A percentile compares a stretch with the other conserved stretches of the same genome.
These are phyloP conservation scores for Talaromyces verruculosus DNA, from an alignment of 2,329 filamentous ascomycete genomes.

Conservation along the genomic window DNA sequence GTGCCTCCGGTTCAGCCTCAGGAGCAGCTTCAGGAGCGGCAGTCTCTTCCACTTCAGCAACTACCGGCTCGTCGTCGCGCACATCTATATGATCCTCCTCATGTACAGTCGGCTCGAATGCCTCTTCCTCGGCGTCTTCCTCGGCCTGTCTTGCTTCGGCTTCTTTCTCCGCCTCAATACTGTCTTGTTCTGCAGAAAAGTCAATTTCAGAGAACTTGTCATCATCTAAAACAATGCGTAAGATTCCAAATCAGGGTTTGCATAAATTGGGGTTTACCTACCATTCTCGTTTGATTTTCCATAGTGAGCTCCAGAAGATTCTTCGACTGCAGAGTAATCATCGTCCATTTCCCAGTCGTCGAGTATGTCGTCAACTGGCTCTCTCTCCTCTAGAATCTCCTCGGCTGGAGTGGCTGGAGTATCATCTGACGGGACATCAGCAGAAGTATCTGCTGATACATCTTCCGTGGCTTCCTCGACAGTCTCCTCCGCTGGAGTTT, in stretches of 20 bases:
- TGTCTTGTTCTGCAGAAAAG: slow-evolving; percentile 31
- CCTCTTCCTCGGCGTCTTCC: slow-evolving; percentile 33
- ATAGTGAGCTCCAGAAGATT: slow-evolving; percentile 11
- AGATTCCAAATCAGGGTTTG: slow-evolving; percentile 29
- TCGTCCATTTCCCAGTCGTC: slow-evolving; percentile 20
- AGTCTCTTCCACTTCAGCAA: slow-evolving; percentile 8
- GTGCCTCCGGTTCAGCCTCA: not conserved
- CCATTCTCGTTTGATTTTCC: slow-evolving; percentile 18
- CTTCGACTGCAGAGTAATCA: not conserved
- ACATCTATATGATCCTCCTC: slow-evolving; percentile 19
- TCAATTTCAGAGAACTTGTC: slow-evolving; percentile 36
- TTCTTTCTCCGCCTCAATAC: slow-evolving; percentile 38
- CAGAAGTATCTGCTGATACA: not conserved
- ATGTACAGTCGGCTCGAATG: slow-evolving; percentile 12
- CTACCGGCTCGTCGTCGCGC: slow-evolving; percentile 14
- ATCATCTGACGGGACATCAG: not conserved
- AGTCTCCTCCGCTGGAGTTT: not conserved
- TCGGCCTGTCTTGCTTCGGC: slow-evolving; percentile 34
- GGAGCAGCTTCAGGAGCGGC: not conserved
- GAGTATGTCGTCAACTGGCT: slow-evolving; percentile 15
- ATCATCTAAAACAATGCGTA: slow-evolving; percentile 31
- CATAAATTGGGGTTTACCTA: slow-evolving; percentile 20
- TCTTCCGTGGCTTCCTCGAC: not conserved
- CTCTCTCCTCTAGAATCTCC: slow-evolving; percentile 1
- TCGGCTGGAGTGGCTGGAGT: not conserved